Percentiles rank a stretch among this genome's conserved stretches.
phyloP scores from a whole-genome alignment of 352 stramenopile genomes.

The Pythium folliculosum region DNA sequence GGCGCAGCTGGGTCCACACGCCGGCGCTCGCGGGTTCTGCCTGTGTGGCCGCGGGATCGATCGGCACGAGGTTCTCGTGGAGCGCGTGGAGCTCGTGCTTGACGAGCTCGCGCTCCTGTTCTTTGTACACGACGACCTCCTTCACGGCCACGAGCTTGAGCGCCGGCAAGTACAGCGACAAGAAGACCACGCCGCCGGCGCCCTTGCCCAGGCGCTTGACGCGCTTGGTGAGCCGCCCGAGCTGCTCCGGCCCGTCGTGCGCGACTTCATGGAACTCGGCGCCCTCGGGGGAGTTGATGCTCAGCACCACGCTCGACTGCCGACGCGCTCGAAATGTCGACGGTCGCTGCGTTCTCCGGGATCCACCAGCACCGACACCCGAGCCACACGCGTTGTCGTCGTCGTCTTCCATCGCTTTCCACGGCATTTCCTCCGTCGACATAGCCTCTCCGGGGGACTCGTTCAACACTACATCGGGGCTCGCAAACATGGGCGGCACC shows the following conservation, averaged over 20 bases:
- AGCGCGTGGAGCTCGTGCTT: slow-evolving; percentile 87
- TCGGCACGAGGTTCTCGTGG: slow-evolving; percentile 77
- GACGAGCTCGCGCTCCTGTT: slow-evolving; percentile 80
- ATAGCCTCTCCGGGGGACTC: background rate
- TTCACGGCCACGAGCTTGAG: slow-evolving; percentile 89
- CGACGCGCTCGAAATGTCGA: slow-evolving; percentile 34
- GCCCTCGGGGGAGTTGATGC: slow-evolving; percentile 62
- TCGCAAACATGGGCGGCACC: slow-evolving; percentile 44
- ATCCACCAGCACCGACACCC: background rate
- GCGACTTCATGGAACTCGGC: slow-evolving; percentile 75
- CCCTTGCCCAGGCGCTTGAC: slow-evolving; percentile 80
- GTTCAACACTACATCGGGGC: background rate
- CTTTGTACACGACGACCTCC: slow-evolving; percentile 81
- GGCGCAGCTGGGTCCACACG: slow-evolving; percentile 20
- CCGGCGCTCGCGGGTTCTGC: background rate
- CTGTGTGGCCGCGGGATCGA: slow-evolving; percentile 35
- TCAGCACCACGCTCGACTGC: slow-evolving; percentile 57
- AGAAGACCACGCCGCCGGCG: slow-evolving; percentile 79
- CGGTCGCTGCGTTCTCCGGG: background rate
- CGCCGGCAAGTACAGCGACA: slow-evolving; percentile 80
- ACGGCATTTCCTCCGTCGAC: slow-evolving; percentile 10
- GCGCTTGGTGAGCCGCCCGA: slow-evolving; percentile 63
- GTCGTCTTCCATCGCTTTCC: slow-evolving; percentile 26
- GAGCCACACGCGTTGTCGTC: background rate
- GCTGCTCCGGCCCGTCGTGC: slow-evolving; percentile 63